Evolutionary conservation across 2,329 filamentous ascomycete genomes (phyloP), one percentile per base, ranked within the genome.

Genomic region (Aspergillus sclerotialis): DNA sequence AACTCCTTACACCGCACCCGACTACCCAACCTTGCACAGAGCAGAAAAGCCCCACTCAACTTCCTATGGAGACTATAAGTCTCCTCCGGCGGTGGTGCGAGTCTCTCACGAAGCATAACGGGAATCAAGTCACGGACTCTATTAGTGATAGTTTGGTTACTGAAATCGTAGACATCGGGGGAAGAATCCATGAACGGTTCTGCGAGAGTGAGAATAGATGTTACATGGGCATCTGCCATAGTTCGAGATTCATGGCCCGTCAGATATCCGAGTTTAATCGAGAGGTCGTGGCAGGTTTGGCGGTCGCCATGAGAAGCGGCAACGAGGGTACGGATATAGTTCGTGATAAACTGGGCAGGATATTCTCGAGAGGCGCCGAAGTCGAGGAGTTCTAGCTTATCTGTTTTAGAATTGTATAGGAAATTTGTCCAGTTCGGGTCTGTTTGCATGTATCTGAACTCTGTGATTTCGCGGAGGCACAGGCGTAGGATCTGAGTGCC

Each of bases 391-490:
- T 94, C 89, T 10, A 98, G 80, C 53, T 79, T 83, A 49, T 78
- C 68, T 4, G 73, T 78, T 13, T 68, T 50, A 1, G 78, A 68
- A 50, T 96, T 92, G 70, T 87, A 98, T 13, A 96, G 72, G 61
- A 98, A 98, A 63, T 98, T 98, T 21, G 90, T 96, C 92, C 92
- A 98, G 69, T 98, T 98, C 26, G 92, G 92, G 56, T 98, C 92
- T 4, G 92, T 98, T 66, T 98, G 92, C 92, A 98, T 98, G 68
- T 94, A 96, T 40, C 74, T 80, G 75, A 95, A 96, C 62, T 94
- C 87, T 44, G 82, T 82, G 49, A 96, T 90, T 65, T 96, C 92
- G 38, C 89, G 82, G 25, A 96, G 74, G 56, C 88, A 96, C 8
- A 98, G 79, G 4, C 88, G 84, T 33, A 96, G 75, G 45, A 96